Conservation (phyloP, 352 stramenopile species). For the Phytophthora uliginosa region DNA sequence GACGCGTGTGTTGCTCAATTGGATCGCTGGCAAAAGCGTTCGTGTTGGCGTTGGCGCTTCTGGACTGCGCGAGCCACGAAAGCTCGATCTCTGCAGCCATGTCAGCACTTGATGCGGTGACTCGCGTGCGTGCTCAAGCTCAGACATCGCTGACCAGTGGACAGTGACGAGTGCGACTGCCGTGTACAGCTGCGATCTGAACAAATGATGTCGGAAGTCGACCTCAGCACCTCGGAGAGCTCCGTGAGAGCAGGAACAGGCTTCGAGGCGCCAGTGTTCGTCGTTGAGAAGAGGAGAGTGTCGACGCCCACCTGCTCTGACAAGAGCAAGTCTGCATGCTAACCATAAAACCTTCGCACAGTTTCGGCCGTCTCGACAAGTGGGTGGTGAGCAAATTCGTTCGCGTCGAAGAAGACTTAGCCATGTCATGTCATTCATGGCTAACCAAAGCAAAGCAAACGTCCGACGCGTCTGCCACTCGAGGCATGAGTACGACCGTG, state of each 20-base stretch:
- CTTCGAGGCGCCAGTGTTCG: slow-evolving; percentile 16
- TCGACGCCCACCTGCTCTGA: slow-evolving; percentile 1
- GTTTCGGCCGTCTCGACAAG: slow-evolving; percentile 21
- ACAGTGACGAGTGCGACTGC: slow-evolving; percentile 15
- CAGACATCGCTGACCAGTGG: slow-evolving; percentile 28
- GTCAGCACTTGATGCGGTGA: slow-evolving; percentile 6
- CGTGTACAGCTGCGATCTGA: slow-evolving; percentile 19
- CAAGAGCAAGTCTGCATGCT: not conserved
- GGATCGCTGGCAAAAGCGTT: slow-evolving; percentile 13
- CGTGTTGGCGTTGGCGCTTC: slow-evolving; percentile 10
- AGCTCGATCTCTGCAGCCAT: slow-evolving; percentile 11
- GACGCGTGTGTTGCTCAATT: slow-evolving; percentile 5
- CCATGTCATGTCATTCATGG: slow-evolving; percentile 23
- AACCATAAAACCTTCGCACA: not conserved
- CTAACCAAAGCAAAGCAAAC: slow-evolving; percentile 10
- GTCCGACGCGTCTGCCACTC: not conserved
- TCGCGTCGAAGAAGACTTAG: slow-evolving; percentile 16
- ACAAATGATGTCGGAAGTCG: slow-evolving; percentile 10
- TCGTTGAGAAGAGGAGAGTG: slow-evolving; percentile 10
- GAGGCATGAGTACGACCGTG: not conserved
- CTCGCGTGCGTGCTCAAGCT: slow-evolving; percentile 24
- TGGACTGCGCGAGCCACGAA: not conserved
- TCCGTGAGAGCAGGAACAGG: slow-evolving; percentile 1
- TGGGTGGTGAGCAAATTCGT: slow-evolving; percentile 18
- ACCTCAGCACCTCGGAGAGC: not conserved